Conservation (phyloP, 129 eudicot genomes). For the Calendula officinalis region DNA sequence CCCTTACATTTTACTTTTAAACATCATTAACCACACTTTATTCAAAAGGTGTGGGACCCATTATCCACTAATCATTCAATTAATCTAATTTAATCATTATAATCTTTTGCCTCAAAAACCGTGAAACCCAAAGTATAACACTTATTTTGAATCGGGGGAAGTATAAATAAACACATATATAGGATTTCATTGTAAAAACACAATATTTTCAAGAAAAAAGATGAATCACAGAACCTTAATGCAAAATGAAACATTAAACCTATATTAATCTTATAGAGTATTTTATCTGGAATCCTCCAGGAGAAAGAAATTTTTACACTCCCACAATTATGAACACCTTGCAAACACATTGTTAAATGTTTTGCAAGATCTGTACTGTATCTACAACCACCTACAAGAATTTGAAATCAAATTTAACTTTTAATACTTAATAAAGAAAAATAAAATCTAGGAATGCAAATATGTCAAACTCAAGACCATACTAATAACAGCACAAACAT, state of each 20-base stretch:
- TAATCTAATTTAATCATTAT: too few relatives aligned
- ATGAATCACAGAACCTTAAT: neutral
- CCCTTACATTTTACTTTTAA: too few relatives aligned
- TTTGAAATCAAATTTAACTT: neutral
- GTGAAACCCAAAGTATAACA: too few relatives aligned
- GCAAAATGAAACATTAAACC: neutral
- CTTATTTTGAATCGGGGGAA: too few relatives aligned
- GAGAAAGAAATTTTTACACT: conserved; percentile 91
- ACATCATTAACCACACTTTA: too few relatives aligned
- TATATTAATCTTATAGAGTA: conserved; percentile 8
- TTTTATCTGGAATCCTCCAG: conserved; percentile 92
- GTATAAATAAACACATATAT: conserved; percentile 5
- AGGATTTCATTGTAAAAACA: neutral
- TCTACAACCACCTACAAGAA: conserved; percentile 59
- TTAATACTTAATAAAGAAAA: neutral
- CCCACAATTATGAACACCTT: conserved; percentile 78
- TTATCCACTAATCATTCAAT: too few relatives aligned
- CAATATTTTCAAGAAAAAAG: conserved; percentile 1
- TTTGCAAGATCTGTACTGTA: conserved; percentile 78
- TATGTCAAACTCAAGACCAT: neutral
- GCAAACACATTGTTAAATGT: conserved; percentile 63
- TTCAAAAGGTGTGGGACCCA: too few relatives aligned
- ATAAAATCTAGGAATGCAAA: conserved; percentile 6
- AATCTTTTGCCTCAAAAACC: too few relatives aligned
- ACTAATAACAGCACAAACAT: neutral